These are phyloP conservation scores for Pichia sp. DNA, from an alignment of 1,139 yeast species.

Conservation along the genomic window DNA sequence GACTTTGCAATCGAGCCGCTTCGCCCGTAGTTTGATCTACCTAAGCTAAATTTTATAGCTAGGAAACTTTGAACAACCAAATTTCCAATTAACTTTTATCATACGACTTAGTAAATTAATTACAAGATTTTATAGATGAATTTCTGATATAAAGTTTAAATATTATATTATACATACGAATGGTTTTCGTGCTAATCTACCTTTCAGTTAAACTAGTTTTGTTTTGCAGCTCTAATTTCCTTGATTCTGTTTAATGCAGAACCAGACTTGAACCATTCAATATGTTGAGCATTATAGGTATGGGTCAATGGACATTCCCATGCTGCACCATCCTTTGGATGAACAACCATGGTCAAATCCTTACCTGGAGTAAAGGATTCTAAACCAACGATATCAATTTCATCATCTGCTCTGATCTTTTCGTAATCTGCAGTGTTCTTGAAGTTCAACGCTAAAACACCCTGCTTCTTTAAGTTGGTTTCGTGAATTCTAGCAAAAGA, in stretches of 20 bases:
- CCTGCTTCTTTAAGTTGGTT: conserved; percentile 95
- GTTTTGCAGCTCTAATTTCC: too few species aligned
- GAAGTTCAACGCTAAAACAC: conserved; percentile 94
- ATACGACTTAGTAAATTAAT: too few species aligned
- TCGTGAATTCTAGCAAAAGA: conserved; percentile 97
- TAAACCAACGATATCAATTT: conserved; percentile 81
- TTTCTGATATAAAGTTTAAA: too few species aligned
- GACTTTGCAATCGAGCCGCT: too few species aligned
- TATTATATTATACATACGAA: too few species aligned
- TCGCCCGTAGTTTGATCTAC: too few species aligned
- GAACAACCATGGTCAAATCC: conserved; percentile 77
- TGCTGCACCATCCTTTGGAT: conserved; percentile 76
- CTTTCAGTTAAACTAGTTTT: conserved; percentile 22
- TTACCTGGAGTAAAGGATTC: conserved; percentile 89
- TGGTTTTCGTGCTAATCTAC: too few species aligned
- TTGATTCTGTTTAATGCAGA: conserved; percentile 96
- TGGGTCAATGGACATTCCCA: conserved; percentile 91
- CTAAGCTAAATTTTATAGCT: too few species aligned
- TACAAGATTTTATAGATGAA: too few species aligned
- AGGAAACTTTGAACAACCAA: too few species aligned
- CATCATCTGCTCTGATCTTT: conserved; percentile 86
- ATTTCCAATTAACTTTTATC: too few species aligned
- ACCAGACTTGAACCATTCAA: conserved; percentile 99
- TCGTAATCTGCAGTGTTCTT: conserved; percentile 86
- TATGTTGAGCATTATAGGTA: conserved; percentile 93